Conservation (phyloP, 1,139 yeast genomes). For the Kodamaea derodonti region DNA sequence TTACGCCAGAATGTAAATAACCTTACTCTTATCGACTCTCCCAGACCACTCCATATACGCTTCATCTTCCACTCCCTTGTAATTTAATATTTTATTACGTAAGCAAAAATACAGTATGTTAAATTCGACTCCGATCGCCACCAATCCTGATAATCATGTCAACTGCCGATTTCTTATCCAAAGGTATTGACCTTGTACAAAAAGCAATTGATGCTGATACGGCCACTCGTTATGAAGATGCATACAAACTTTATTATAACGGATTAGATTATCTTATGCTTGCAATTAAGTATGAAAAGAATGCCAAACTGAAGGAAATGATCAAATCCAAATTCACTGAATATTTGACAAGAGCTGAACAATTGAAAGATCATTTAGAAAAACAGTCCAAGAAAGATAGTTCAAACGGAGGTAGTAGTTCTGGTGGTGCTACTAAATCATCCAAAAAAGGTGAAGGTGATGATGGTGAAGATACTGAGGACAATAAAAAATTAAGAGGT, state of each 20-base stretch:
- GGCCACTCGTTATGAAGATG: conserved; percentile 88
- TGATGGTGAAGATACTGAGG: conserved; percentile 63
- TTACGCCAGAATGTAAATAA: too few relatives aligned
- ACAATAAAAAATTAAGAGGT: conserved; percentile 82
- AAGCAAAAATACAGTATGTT: too few relatives aligned
- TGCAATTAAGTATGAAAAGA: conserved; percentile 94
- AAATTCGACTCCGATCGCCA: too few relatives aligned
- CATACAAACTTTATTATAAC: conserved; percentile 86
- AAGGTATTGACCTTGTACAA: conserved; percentile 91
- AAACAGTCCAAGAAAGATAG: conserved; percentile 46
- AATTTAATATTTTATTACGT: too few relatives aligned
- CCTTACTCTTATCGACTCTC: too few relatives aligned
- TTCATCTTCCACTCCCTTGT: too few relatives aligned
- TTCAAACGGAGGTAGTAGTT: conserved; percentile 45
- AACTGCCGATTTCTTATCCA: conserved; percentile 78
- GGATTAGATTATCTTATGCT: conserved; percentile 94
- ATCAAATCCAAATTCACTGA: conserved; percentile 88
- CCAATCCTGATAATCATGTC: conserved; percentile 26
- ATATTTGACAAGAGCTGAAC: conserved; percentile 90
- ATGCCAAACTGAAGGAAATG: conserved; percentile 81
- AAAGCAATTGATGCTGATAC: conserved; percentile 95
- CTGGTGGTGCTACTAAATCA: conserved; percentile 55
- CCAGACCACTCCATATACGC: too few relatives aligned
- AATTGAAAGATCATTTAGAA: conserved; percentile 84
- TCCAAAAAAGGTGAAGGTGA: conserved; percentile 43